These are phyloP conservation scores for Millerozyma miso DNA, from an alignment of 805 yeast genomes.

Conservation along the genomic window DNA sequence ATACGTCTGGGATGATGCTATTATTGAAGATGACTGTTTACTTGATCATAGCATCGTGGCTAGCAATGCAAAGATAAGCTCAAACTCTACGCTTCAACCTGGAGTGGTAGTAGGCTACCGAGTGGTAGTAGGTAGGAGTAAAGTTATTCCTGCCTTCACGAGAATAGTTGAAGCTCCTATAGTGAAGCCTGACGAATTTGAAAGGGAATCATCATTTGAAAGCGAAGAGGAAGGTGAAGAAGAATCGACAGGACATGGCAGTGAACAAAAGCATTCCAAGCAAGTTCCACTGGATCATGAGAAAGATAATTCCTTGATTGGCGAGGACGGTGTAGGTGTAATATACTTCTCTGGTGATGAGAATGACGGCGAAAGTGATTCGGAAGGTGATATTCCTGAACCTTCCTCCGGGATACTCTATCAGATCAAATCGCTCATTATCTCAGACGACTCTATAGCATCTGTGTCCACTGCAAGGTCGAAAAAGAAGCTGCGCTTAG, in stretches of 20 bases:
- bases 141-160: conserved; percentile 45
- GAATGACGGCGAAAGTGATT: conserved; percentile 35
- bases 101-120: conserved; percentile 78
- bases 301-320: conserved; percentile 41
- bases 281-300: conserved; percentile 25
- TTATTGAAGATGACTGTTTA: conserved; percentile 59
- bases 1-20: conserved; percentile 82
- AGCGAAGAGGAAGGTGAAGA: conserved; percentile 28
- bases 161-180: conserved; percentile 51
- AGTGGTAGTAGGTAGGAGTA: conserved; percentile 58
- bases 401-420: conserved; percentile 43
- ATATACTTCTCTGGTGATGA: conserved; percentile 47
- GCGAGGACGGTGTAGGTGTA: conserved; percentile 49
- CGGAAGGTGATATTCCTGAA: conserved; percentile 29
- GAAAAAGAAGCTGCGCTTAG: conserved; percentile 31
- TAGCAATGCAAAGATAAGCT: conserved; percentile 51
- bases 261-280: conserved; percentile 8
- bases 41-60: conserved; percentile 72
- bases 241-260: conserved; percentile 20
- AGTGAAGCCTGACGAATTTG: conserved; percentile 25
- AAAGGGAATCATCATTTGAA: conserved; percentile 11
- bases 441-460: conserved; percentile 58
- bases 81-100: conserved; percentile 49
- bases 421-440: conserved; percentile 42
- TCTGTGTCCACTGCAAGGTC: conserved; percentile 45